These are phyloP conservation scores for Petrea volubilis DNA, from an alignment of 257 asterid species.

Conservation along the genomic window DNA sequence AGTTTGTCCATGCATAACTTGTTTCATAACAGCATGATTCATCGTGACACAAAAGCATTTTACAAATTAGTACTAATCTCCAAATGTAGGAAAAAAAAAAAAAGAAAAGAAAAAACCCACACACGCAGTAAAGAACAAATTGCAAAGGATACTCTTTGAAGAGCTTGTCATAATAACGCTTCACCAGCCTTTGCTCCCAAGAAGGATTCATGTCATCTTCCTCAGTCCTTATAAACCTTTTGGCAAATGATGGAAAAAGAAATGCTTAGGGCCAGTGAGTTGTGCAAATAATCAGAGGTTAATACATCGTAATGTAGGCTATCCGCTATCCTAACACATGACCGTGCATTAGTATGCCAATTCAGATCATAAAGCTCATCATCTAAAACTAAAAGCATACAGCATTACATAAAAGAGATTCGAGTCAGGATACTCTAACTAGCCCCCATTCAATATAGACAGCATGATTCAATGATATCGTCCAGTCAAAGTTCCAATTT, in stretches of 20 bases:
- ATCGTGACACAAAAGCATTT: slow-evolving; percentile 13
- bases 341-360: neutral
- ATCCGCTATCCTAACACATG: neutral
- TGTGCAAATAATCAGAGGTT: slow-evolving; percentile 11
- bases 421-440: neutral
- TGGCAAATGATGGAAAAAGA: slow-evolving; percentile 21
- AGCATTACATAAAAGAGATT: neutral
- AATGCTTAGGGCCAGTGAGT: slow-evolving; percentile 5
- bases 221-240: slow-evolving; percentile 84
- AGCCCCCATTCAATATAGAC: neutral
- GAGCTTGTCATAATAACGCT: slow-evolving; percentile 95
- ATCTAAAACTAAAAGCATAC: neutral
- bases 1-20: neutral
- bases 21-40: neutral
- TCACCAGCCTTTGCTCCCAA: slow-evolving; percentile 97
- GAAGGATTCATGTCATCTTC: slow-evolving; percentile 90
- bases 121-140: slow-evolving; percentile 14
- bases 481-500: neutral
- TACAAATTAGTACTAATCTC: slow-evolving; percentile 9
- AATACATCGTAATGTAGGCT: slow-evolving; percentile 1
- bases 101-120: neutral
- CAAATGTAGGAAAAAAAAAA: neutral
- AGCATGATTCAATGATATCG: neutral
- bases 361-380: neutral
- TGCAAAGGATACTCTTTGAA: slow-evolving; percentile 90